Conservation (phyloP, 257 asterid genomes). For the Thymus quinquecostatus region DNA sequence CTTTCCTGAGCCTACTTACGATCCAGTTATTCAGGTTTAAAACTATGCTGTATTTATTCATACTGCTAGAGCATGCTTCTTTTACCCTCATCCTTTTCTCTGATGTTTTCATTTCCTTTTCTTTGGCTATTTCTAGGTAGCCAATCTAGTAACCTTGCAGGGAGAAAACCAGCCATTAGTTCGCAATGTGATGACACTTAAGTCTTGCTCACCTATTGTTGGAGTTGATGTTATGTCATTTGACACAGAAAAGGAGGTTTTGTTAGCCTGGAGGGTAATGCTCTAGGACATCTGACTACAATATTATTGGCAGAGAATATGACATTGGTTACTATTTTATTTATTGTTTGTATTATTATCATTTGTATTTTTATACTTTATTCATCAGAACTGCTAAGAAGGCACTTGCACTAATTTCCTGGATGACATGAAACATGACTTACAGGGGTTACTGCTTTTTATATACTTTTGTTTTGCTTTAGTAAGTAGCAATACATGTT, state of each 20-base stretch:
- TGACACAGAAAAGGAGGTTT: constrained; percentile 86
- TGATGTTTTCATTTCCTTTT: constrained; percentile 23
- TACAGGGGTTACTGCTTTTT: neutral
- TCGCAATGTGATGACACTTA: constrained; percentile 96
- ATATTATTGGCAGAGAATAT: neutral
- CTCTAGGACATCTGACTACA: constrained; percentile 16
- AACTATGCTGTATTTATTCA: constrained; percentile 10
- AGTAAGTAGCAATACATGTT: neutral
- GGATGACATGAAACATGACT: constrained; percentile 12
- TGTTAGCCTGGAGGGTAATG: constrained; percentile 97
- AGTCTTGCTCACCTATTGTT: constrained; percentile 95
- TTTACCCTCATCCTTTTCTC: constrained; percentile 33
- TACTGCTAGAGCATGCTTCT: constrained; percentile 15
- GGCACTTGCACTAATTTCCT: constrained; percentile 10
- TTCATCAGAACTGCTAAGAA: constrained; percentile 14
- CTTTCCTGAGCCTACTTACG: constrained; percentile 96
- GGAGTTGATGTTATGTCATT: constrained; percentile 99
- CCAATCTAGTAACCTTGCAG: constrained; percentile 92
- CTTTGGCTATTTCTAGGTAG: constrained; percentile 59
- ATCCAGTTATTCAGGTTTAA: constrained; percentile 93
- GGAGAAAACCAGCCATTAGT: constrained; percentile 91
- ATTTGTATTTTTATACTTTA: constrained; percentile 16
- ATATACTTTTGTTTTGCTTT: neutral
- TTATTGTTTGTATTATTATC: constrained; percentile 3
- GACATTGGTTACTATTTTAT: neutral